phyloP scores from a whole-genome alignment of 257 asterid species.

The Nicotiana benthamiana region DNA sequence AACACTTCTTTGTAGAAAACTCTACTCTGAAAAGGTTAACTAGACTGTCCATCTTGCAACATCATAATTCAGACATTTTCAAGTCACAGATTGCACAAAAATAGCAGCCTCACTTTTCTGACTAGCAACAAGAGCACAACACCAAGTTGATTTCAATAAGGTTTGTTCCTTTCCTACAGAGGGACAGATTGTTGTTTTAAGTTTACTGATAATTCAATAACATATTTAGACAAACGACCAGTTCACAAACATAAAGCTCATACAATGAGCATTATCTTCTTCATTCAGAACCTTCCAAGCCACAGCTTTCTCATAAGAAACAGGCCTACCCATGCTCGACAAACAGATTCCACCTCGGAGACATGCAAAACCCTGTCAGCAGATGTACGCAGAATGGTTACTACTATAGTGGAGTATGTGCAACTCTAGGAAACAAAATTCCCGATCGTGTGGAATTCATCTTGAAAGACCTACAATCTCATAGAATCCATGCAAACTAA shows the following conservation, averaged over 20 bases:
- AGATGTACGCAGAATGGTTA: not conserved
- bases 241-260: conserved; percentile 69
- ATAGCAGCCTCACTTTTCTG: not conserved
- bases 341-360: conserved; percentile 83
- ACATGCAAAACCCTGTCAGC: conserved; percentile 58
- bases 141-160: not conserved
- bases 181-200: not conserved
- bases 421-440: no score
- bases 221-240: conserved; percentile 67
- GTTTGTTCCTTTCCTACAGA: not conserved
- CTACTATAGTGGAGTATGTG: not conserved
- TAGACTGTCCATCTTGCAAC: not conserved
- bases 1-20: no score
- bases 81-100: not conserved
- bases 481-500: no score
- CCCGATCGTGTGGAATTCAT: no score
- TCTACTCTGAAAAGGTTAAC: not conserved
- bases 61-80: not conserved
- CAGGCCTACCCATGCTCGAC: conserved; percentile 94
- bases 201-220: not conserved
- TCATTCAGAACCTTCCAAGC: conserved; percentile 95
- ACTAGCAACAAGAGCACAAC: not conserved
- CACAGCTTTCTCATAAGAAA: conserved; percentile 80
- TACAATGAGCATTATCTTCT: conserved; percentile 58
- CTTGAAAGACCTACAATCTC: no score